These are phyloP conservation scores for Lycium barbarum DNA, from an alignment of 257 asterid genomes.

Conservation along the genomic window DNA sequence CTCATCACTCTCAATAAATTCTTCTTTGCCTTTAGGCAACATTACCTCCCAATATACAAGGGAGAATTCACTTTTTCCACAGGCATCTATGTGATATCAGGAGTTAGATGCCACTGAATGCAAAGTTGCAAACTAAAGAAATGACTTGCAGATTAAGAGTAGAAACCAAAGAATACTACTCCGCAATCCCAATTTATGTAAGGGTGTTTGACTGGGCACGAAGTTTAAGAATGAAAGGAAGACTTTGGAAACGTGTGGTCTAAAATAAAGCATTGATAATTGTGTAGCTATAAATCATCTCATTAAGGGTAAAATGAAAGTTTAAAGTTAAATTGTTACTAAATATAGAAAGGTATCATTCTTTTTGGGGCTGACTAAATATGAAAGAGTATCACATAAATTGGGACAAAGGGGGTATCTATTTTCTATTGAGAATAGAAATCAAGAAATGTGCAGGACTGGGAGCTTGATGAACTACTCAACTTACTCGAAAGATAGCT, in stretches of 20 bases:
- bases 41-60: not conserved
- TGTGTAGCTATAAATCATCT: not conserved
- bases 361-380: not conserved
- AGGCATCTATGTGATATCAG: not conserved
- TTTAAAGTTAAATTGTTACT: not conserved
- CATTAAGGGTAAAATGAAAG: not conserved
- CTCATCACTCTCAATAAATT: not conserved
- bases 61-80: not conserved
- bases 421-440: not conserved
- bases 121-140: not conserved
- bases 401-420: not conserved
- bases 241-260: not conserved
- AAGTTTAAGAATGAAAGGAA: not conserved
- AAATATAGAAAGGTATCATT: not conserved
- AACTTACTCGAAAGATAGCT: not conserved
- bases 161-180: not conserved
- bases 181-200: not conserved
- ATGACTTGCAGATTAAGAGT: not conserved
- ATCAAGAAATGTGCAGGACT: not conserved
- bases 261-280: not conserved
- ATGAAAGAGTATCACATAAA: not conserved
- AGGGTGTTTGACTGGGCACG: not conserved
- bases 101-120: constrained; percentile 4
- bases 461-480: not conserved
- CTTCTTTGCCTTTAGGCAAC: not conserved